phyloP scores from a whole-genome alignment of 176 grass and related monocot species.

The Cenchrus americanus region DNA sequence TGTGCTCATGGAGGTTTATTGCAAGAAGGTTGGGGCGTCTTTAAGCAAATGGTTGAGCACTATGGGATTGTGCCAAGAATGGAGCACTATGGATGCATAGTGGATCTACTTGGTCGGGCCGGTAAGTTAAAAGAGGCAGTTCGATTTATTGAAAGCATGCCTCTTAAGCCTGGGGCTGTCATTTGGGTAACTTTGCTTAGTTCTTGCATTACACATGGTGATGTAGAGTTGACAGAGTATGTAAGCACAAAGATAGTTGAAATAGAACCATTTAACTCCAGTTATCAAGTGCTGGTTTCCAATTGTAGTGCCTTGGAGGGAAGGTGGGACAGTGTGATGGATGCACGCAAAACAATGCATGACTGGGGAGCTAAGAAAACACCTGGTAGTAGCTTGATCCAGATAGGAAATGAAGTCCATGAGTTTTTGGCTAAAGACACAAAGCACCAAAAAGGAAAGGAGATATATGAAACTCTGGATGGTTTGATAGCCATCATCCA shows the following conservation, averaged over 20 bases:
- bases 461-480: conserved; percentile 57
- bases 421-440: conserved; percentile 59
- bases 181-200: conserved; percentile 62
- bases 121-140: conserved; percentile 58
- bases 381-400: conserved; percentile 56
- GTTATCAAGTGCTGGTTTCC: conserved; percentile 60
- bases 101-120: conserved; percentile 53
- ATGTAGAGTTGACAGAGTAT: conserved; percentile 47
- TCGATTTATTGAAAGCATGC: conserved; percentile 56
- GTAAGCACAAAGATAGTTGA: conserved; percentile 50
- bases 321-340: conserved; percentile 49
- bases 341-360: conserved; percentile 44
- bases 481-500: conserved; percentile 45
- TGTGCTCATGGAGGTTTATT: conserved; percentile 61
- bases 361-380: conserved; percentile 43
- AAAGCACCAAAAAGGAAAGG: conserved; percentile 42
- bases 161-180: conserved; percentile 43
- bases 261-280: conserved; percentile 50
- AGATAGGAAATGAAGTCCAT: conserved; percentile 56
- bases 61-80: conserved; percentile 50
- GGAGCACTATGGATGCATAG: conserved; percentile 51
- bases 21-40: conserved; percentile 52
- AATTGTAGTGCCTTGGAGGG: conserved; percentile 52
- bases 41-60: conserved; percentile 51
- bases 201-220: conserved; percentile 51